Conservation (phyloP, 345 rosid species). For the Turritis glabra region DNA sequence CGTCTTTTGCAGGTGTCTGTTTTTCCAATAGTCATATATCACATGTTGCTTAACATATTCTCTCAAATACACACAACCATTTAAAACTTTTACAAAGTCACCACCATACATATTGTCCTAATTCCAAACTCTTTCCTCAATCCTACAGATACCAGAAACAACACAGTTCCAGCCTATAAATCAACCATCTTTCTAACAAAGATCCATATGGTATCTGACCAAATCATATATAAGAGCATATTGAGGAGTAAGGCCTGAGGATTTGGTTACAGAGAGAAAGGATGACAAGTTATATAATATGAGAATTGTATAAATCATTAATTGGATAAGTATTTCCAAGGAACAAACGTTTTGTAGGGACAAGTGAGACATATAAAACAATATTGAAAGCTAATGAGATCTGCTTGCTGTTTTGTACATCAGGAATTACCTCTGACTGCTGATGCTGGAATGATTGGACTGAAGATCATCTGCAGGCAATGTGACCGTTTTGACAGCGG, state of each 20-base stretch:
- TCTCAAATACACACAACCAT: too few species aligned
- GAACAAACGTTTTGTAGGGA: slow-evolving; percentile 8
- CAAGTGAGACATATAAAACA: slow-evolving; percentile 17
- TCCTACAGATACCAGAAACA: too few species aligned
- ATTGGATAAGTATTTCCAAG: not conserved
- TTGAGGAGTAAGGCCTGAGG: not conserved
- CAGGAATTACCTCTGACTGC: slow-evolving; percentile 3
- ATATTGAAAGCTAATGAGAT: not conserved
- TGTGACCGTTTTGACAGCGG: slow-evolving; percentile 6
- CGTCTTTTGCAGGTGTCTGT: too few species aligned
- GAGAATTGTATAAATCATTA: not conserved
- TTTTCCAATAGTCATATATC: too few species aligned
- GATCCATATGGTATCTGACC: not conserved
- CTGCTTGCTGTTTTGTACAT: slow-evolving; percentile 17
- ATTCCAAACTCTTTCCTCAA: too few species aligned
- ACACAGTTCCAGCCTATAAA: not conserved
- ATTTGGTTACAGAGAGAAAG: slow-evolving; percentile 10
- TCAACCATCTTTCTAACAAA: not conserved
- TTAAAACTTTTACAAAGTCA: too few species aligned
- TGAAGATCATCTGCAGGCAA: slow-evolving; percentile 13
- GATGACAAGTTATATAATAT: not conserved
- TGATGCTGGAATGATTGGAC: slow-evolving; percentile 16
- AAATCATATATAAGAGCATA: not conserved
- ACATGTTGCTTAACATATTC: too few species aligned
- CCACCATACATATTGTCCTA: too few species aligned